Evolutionary conservation across 495 filamentous ascomycete species (phyloP).

Genomic region (Talaromyces stipitatus): DNA sequence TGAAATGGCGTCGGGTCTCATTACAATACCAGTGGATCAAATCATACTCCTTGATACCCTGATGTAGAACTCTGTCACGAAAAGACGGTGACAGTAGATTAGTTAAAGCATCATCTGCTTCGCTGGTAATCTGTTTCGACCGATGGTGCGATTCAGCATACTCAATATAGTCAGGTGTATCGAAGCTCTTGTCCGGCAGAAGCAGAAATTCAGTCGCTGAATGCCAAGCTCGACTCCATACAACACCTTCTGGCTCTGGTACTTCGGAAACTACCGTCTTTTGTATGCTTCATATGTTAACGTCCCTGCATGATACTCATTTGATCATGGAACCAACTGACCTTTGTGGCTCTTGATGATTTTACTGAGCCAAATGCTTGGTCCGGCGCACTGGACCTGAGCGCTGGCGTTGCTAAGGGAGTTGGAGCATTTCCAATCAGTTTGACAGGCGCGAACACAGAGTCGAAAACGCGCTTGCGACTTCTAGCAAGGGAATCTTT

Average conservation of each 20-base stretch:
- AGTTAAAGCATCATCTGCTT: slow-evolving; percentile 27
- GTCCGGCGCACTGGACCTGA: slow-evolving; percentile 13
- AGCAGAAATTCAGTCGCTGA: slow-evolving; percentile 54
- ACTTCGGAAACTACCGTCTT: background rate
- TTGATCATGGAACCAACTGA: background rate
- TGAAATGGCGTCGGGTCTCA: slow-evolving; percentile 45
- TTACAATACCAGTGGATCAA: slow-evolving; percentile 46
- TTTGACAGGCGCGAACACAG: slow-evolving; percentile 44
- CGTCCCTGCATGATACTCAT: background rate
- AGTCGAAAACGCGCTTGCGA: slow-evolving; percentile 40
- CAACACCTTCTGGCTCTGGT: slow-evolving; percentile 41
- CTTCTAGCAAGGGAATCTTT: slow-evolving; percentile 21
- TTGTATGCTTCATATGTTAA: background rate
- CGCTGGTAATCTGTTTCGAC: slow-evolving; percentile 13
- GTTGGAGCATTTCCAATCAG: slow-evolving; percentile 25
- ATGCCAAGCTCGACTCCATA: slow-evolving; percentile 64
- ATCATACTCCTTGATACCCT: slow-evolving; percentile 16
- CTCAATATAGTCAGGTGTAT: slow-evolving; percentile 13
- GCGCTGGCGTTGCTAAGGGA: slow-evolving; percentile 19
- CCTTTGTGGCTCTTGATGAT: background rate
- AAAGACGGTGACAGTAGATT: slow-evolving; percentile 28
- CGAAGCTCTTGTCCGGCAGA: slow-evolving; percentile 38
- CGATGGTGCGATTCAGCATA: background rate
- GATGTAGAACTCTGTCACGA: slow-evolving; percentile 6
- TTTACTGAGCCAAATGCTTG: slow-evolving; percentile 14